phyloP scores from a whole-genome alignment of 345 rosid species.

The Diplotaxis tenuifolia region DNA sequence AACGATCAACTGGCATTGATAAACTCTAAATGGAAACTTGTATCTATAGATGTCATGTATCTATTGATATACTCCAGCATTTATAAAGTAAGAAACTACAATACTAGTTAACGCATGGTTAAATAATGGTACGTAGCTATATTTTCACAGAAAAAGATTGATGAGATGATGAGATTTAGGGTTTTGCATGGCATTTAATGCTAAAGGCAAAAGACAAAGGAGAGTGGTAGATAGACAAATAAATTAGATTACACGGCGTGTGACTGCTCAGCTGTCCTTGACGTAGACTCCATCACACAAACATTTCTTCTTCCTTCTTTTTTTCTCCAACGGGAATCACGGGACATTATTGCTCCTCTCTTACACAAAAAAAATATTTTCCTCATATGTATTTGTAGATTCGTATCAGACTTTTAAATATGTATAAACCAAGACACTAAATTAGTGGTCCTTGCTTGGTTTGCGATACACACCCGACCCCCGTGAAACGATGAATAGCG shows the following conservation, averaged over 20 bases:
- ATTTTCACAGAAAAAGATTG: not conserved
- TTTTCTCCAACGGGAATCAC: conserved; percentile 35
- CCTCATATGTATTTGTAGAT: not conserved
- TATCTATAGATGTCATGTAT: not conserved
- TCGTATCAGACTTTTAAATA: conserved; percentile 14
- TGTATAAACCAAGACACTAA: conserved; percentile 1
- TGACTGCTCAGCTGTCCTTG: conserved; percentile 39
- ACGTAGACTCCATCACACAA: conserved; percentile 33
- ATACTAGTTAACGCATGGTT: not conserved
- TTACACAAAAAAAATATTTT: conserved; percentile 9
- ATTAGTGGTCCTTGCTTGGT: conserved; percentile 29
- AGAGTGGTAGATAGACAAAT: conserved; percentile 32
- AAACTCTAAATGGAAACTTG: not conserved
- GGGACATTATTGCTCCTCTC: conserved; percentile 24
- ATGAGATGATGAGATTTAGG: conserved; percentile 18
- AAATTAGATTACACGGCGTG: conserved; percentile 33
- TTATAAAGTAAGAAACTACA: not conserved
- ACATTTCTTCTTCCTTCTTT: not conserved
- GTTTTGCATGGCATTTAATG: conserved; percentile 34
- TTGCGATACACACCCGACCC: conserved; percentile 31
- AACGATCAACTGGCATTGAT: not conserved
- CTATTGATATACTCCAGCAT: not conserved
- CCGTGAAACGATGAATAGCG: conserved; percentile 36
- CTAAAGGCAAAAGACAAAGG: not conserved
- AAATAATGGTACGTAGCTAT: not conserved